Base-by-base conservation (phyloP, 2,329 filamentous ascomycete species). In the Cladophialophora yegresii region DNA sequence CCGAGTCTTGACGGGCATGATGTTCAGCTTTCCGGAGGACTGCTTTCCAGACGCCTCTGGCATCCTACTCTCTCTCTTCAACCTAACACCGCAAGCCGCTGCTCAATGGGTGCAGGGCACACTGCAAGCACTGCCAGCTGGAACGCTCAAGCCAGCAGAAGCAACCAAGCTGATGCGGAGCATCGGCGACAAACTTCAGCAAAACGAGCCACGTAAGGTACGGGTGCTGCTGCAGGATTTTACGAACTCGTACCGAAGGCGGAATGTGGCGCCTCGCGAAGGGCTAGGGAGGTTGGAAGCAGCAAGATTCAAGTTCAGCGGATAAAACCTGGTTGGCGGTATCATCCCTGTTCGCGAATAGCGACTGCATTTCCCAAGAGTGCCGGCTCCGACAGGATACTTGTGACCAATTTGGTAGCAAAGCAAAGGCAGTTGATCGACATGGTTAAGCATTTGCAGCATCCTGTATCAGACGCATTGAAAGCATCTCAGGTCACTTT, bases 11-110 rank as follows among this genome's bases (percentile, higher is more conserved):
- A 95, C 93, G 0, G 95, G 95, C 65, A 96, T 99, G 93, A 98
- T 99, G 93, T 97, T 97, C 76, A 96, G 90, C 0, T 99, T 99
- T 79, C 96, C 95, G 0, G 87, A 91, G 50, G 95, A 98, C 76
- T 97, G 93, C 78, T 96, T 98, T 74, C 89, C 93, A 0, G 95
- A 99, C 74, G 93, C 92, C 16, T 96, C 92, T 55, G 93, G 92
- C 4, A 91, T 96, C n/a, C 80, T 99, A 58, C 86, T 99, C 65
- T 88, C 89, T 3, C 83, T 98, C 69, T 96, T 99, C 74, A 89
- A 96, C 75, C 81, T 98, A 47, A 82, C 96, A 73, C 95, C 95
- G 0, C 82, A 86, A 60, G 85, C 95, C 73, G 91, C 92, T 13
- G 87, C 90, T 1, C 77, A 81, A 5, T 98, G 95, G 93, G 88